Evolutionary conservation across 2,329 filamentous ascomycete genomes (phyloP), one percentile per base, ranked within the genome.

Genomic region (Xylariaceae sp.): DNA sequence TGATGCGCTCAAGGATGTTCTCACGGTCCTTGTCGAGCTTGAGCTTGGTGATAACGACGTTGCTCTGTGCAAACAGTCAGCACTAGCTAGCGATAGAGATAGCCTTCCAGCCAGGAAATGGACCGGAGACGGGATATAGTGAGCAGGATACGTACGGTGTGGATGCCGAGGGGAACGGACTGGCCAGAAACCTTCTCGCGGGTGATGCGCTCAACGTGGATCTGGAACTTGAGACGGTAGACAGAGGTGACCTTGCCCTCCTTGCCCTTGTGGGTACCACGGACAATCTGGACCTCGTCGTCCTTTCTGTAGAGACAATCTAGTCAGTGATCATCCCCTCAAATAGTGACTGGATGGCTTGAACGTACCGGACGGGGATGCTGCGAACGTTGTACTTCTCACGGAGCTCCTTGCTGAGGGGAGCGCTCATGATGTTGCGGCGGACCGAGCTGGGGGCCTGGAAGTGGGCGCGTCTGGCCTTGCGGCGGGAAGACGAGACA

Each of bases 401-500:
- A 77, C 92, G 88, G 77, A 99, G 87, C 84, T 99, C 94, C 86
- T 96, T 96, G 84, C 85, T 89, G 71, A 97, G 86, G 73, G 90
- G 89, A 71, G 94, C 92, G 83, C 89, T 93, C 92, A 99, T 97
- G 83, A 96, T 96, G 74, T 88, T 85, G 77, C 94, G 91, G 80
- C 94, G 92, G 77, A 90, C 85, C 83, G 89, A 92, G 78, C 92
- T 97, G 72, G 92, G 92, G 71, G 94, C 94, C 78, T 85, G 83
- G 87, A 96, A 99, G 86, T 99, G 93, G 77, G 91, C 90, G 86
- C 96, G 96, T 81, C 94, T 91, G 82, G 91, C 94, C 91, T 99
- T 99, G 83, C 93, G 89, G 82, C 93, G 88, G 76, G 92, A 64
- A 47, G 60, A 62, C 56, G 61, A 64, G 10, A 64, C 71, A 66